Evolutionary conservation across 2,329 filamentous ascomycete genomes (phyloP), one percentile per base, ranked within the genome.

Genomic region (Raffaelea arxii): DNA sequence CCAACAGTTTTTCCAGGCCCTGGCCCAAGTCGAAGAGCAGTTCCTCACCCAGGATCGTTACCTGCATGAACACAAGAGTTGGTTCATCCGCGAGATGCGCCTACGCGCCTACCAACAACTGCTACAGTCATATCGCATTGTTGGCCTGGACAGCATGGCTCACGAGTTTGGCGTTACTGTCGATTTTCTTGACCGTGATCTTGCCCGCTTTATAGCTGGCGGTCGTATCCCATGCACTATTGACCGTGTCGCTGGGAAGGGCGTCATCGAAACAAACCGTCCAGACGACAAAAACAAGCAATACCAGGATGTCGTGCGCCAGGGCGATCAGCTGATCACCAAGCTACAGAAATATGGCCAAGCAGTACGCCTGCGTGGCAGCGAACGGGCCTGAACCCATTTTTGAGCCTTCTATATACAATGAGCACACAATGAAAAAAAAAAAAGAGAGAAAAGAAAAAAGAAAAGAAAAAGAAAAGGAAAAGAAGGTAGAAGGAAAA

Each of bases 241-340:
- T 58, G 92, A 98, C 68, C 86, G 92, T 46, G 92, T 98, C 54
- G 87, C 90, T 49, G 92, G 91, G 55, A 92, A 94, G 65, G 91
- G 91, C 44, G 86, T 97, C 56, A 97, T 98, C 59, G 92, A 97
- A 76, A 98, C 92, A 39, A 96, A 96, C 71, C 79, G 92, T 46
- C 90, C 91, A 9, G 92, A 97, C 63, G 90, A 95, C 71, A 98
- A 98, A 82, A 97, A 97, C 76, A 96, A 95, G 77, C 92, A 98
- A 71, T 98, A 98, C 68, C 86, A 90, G 58, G 92, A 98, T 58
- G 89, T 97, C 32, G 89, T 98, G 51, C 92, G 92, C 71, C 92
- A 97, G 64, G 92, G 92, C 25, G 92, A 98, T 66, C 86, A 94
- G 67, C 76, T 98, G 53, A 97, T 98, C 64, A 98, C 92, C 49